Evolutionary conservation across 805 yeast species (phyloP), one percentile per base, ranked within the genome.

Genomic region (Zygotorulaspora chibaensis): DNA sequence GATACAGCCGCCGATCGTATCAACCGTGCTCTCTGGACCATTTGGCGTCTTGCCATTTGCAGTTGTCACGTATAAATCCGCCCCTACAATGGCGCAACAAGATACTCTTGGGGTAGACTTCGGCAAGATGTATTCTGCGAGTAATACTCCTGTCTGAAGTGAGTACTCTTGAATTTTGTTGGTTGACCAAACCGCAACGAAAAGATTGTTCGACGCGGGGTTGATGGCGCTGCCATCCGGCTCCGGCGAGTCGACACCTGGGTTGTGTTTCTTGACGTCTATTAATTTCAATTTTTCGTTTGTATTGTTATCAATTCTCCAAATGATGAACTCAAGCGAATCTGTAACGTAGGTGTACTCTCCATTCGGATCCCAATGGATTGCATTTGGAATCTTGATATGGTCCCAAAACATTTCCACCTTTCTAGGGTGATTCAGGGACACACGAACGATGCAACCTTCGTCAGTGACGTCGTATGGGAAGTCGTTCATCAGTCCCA

Each of bases 181-280:
- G 1, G 84, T 74, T 23, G 81, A 74, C 78, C 83, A 88, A 10
- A 85, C 77, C 1, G 95, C 85, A 4, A 80, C 70, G 66, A 76
- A 84, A 33, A 89, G 59, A 42, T 76, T 71, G 8, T 79, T 82
- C 28, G 71, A 63, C 17, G 62, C 61, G 3, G 56, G 65, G 35
- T 84, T 79, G 52, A 84, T 66, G 20, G 81, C 70, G 52, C 84
- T 73, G 16, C 97, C 97, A 63, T 89, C 97, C 0, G 96, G 96
- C 54, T 81, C 93, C 8, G 82, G 77, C 4, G 66, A 59, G 15
- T 57, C 63, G 42, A 54, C 52, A 5, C 29, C 41, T 25, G 53
- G 43, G 30, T 54, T 51, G 11, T 45, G 29, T 27, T 38, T 66
- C 47, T 57, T 63, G 23, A 72, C 55, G 12, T 71, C 65, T 41